A percentile compares a stretch with the other conserved stretches of the same genome.
These are phyloP conservation scores for Acidomyces sp. DNA, from an alignment of 495 filamentous ascomycete species.

Conservation along the genomic window DNA sequence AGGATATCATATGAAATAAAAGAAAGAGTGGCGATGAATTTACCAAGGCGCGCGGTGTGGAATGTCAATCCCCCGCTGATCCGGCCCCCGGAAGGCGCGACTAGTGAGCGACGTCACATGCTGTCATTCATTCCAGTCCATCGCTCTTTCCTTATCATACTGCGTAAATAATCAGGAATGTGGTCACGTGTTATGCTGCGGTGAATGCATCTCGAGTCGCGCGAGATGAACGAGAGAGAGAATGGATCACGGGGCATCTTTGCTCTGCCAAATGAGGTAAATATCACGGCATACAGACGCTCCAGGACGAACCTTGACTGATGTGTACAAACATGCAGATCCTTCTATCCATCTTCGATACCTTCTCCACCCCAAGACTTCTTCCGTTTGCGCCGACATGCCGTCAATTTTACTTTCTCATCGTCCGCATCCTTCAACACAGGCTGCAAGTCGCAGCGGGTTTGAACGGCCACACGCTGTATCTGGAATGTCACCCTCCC, in stretches of 20 bases:
- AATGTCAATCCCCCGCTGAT: not conserved
- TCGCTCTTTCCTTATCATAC: not conserved
- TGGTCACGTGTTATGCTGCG: too few species aligned
- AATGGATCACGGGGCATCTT: constrained; percentile 22
- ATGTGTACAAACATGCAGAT: too few species aligned
- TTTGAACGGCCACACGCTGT: constrained; percentile 47
- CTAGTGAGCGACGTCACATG: constrained; percentile 2
- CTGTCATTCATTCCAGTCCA: not conserved
- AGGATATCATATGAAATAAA: not conserved
- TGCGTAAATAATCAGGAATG: too few species aligned
- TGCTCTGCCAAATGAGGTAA: constrained; percentile 40
- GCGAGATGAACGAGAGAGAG: not conserved
- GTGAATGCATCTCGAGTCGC: too few species aligned
- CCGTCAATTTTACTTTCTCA: constrained; percentile 52
- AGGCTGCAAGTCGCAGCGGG: constrained; percentile 46
- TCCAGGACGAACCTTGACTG: too few species aligned
- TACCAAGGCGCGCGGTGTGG: not conserved
- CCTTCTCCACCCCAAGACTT: constrained; percentile 46
- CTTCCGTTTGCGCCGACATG: constrained; percentile 49
- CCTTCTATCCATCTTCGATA: constrained; percentile 48
- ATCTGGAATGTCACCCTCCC: constrained; percentile 69
- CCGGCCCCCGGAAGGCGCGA: not conserved
- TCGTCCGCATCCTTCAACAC: constrained; percentile 53
- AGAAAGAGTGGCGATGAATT: not conserved
- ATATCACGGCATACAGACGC: too few species aligned